phyloP scores from a whole-genome alignment of 805 yeast genomes.

The Pichia kluyveri region DNA sequence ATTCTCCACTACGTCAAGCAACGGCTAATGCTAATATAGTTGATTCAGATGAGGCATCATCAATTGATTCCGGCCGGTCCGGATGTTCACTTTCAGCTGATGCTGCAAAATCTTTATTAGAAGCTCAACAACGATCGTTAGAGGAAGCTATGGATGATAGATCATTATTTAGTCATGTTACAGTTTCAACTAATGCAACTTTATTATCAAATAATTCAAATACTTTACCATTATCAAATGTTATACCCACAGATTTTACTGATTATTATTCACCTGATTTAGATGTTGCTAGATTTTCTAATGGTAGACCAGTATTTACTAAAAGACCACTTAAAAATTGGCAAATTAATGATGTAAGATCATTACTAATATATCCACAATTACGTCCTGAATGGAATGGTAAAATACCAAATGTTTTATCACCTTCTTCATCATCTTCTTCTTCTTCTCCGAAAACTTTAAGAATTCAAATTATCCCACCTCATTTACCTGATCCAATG shows the following conservation, averaged over 20 bases:
- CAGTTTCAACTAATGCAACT: constrained; percentile 9
- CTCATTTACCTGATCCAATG: constrained; percentile 38
- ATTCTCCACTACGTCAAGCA: constrained; percentile 25
- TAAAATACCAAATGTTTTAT: constrained; percentile 35
- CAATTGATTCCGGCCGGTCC: constrained; percentile 16
- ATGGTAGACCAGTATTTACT: constrained; percentile 57
- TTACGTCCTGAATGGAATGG: constrained; percentile 49
- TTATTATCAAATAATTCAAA: not conserved
- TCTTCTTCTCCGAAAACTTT: constrained; percentile 22
- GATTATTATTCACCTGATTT: constrained; percentile 55
- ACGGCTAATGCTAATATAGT: constrained; percentile 13
- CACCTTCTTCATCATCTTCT: no score
- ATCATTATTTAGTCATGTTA: constrained; percentile 17
- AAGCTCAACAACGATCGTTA: constrained; percentile 8
- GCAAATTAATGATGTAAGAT: constrained; percentile 62
- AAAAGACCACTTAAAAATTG: constrained; percentile 57
- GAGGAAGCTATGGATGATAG: constrained; percentile 15
- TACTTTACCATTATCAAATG: constrained; percentile 13
- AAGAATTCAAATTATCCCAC: constrained; percentile 42
- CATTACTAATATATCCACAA: constrained; percentile 45
- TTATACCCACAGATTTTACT: constrained; percentile 39
- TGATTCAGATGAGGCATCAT: constrained; percentile 17
- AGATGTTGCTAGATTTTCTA: constrained; percentile 37
- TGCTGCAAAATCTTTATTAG: constrained; percentile 9
- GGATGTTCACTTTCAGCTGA: constrained; percentile 10